Evolutionary conservation across 148 eudicot genomes (phyloP).

Genomic region (Cornus kousa): DNA sequence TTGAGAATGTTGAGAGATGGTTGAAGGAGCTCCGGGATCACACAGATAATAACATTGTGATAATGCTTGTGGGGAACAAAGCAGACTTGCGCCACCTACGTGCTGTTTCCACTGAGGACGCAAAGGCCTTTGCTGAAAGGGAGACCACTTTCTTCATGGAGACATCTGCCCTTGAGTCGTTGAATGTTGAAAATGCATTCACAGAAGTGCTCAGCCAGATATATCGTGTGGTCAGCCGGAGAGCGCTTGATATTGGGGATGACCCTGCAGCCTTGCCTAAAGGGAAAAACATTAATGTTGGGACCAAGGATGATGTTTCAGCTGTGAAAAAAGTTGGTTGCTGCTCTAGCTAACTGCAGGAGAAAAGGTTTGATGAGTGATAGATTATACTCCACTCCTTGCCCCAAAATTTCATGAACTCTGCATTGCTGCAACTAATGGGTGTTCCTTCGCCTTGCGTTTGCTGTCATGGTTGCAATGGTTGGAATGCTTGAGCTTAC

Average conservation of each 20-base stretch:
- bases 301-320: conserved; percentile 35
- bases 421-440: not conserved
- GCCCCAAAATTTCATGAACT: not conserved
- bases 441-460: too few relatives aligned
- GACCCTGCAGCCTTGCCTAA: conserved; percentile 33
- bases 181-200: conserved; percentile 35
- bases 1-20: conserved; percentile 43
- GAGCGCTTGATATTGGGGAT: conserved; percentile 32
- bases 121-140: conserved; percentile 34
- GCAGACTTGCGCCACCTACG: conserved; percentile 39
- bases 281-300: conserved; percentile 33
- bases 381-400: not conserved
- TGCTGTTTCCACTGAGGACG: conserved; percentile 41
- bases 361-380: not conserved
- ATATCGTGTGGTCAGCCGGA: conserved; percentile 34
- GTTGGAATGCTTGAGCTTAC: not conserved
- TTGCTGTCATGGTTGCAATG: not conserved
- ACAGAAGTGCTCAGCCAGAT: conserved; percentile 42
- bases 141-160: conserved; percentile 35
- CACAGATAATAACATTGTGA: conserved; percentile 40
- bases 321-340: conserved; percentile 36
- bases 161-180: conserved; percentile 38
- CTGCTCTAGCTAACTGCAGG: conserved; percentile 22
- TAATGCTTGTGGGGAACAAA: conserved; percentile 42
- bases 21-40: conserved; percentile 37